Percentiles rank a stretch among this genome's conserved stretches.
Conservation (phyloP, 2,329 filamentous ascomycete species). For the Cladosporium sp. region DNA sequence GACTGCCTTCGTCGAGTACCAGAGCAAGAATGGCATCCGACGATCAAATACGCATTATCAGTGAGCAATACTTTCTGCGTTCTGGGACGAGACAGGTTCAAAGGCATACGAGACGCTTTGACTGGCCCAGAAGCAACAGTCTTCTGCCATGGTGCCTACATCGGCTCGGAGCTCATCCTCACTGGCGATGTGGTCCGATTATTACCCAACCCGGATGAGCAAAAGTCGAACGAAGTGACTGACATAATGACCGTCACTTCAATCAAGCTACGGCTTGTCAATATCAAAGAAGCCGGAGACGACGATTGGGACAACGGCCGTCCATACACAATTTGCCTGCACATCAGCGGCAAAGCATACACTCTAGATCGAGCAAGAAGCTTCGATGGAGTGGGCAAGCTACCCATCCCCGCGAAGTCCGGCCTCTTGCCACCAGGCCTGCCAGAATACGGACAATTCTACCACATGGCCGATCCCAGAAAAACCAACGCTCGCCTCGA, state of each 20-base stretch:
- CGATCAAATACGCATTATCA: conserved; percentile 51
- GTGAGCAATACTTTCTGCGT: conserved; percentile 51
- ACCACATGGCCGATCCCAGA: conserved; percentile 41
- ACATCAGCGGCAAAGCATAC: conserved; percentile 49
- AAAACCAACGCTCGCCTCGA: conserved; percentile 36
- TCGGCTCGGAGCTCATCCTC: conserved; percentile 54
- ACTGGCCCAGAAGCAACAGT: conserved; percentile 50
- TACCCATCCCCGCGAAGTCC: conserved; percentile 23
- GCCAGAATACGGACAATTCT: conserved; percentile 51
- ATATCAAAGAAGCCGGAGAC: conserved; percentile 45
- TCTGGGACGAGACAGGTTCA: conserved; percentile 49
- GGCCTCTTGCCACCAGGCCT: conserved; percentile 36
- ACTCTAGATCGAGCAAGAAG: conserved; percentile 34
- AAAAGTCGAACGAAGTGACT: conserved; percentile 31
- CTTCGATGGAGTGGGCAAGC: conserved; percentile 29
- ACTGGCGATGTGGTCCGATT: conserved; percentile 54
- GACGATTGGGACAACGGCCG: conserved; percentile 43
- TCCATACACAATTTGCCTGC: conserved; percentile 43
- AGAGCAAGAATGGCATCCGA: conserved; percentile 46
- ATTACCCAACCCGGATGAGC: conserved; percentile 20
- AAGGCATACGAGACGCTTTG: conserved; percentile 36
- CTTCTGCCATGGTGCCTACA: conserved; percentile 51
- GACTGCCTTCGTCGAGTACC: conserved; percentile 42
- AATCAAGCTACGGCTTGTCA: conserved; percentile 48
- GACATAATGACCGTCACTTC: conserved; percentile 53